These are phyloP conservation scores for Arthroderma sp. DNA, from an alignment of 2,329 filamentous ascomycete species.

Conservation along the genomic window DNA sequence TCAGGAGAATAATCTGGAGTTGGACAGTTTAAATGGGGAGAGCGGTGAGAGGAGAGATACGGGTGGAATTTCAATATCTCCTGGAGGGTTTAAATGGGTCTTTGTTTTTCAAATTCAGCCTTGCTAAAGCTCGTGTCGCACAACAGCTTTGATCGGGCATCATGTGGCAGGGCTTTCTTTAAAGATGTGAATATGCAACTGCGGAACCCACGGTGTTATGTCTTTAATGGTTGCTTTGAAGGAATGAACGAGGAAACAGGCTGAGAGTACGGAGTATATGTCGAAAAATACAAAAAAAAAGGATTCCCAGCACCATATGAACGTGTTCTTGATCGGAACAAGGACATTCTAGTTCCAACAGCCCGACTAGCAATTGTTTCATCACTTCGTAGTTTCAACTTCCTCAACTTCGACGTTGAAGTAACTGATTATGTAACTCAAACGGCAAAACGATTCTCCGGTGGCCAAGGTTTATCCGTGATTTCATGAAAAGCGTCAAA, in stretches of 20 bases:
- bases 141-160: conserved; percentile 1
- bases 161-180: neutral
- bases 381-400: too few relatives aligned
- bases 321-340: neutral
- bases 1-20: neutral
- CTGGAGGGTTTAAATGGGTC: neutral
- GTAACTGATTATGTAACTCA: neutral
- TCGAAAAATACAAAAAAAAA: neutral
- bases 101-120: conserved; percentile 1
- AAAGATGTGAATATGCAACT: neutral
- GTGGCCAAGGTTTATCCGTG: neutral
- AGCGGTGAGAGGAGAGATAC: neutral
- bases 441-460: neutral
- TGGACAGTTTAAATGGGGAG: neutral
- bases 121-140: neutral
- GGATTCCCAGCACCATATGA: neutral
- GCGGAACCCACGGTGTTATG: neutral
- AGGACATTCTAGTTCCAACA: neutral
- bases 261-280: neutral
- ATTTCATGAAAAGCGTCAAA: neutral
- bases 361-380: neutral
- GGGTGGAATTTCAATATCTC: neutral
- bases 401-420: neutral
- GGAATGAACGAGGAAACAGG: neutral
- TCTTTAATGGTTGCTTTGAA: neutral